Percentiles rank a stretch among this genome's conserved stretches.
Conservation (phyloP, 2,329 filamentous ascomycete species). For the Herpotrichia juniperi region DNA sequence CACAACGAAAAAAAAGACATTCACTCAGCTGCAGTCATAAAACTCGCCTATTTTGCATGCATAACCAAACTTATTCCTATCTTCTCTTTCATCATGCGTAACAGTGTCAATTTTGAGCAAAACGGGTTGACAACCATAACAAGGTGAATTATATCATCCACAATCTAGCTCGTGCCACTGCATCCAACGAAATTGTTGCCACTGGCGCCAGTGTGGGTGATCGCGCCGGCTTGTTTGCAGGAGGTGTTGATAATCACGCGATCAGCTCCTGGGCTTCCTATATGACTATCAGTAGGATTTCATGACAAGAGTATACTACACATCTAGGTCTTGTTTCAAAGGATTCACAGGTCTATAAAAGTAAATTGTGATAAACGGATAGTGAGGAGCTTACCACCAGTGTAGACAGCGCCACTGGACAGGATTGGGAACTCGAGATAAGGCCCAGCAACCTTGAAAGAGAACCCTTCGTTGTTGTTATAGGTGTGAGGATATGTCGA, state of each 20-base stretch:
- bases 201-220: slow-evolving; percentile 73
- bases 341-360: background rate
- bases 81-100: too few species aligned
- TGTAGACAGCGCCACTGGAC: slow-evolving; percentile 55
- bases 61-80: too few species aligned
- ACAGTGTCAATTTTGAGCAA: too few species aligned
- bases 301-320: background rate
- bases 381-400: slow-evolving; percentile 54
- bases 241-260: slow-evolving; percentile 67
- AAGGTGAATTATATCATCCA: too few species aligned
- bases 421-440: slow-evolving; percentile 70
- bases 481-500: slow-evolving; percentile 64
- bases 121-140: too few species aligned
- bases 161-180: slow-evolving; percentile 30
- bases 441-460: slow-evolving; percentile 62
- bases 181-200: slow-evolving; percentile 74
- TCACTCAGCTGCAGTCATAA: too few species aligned
- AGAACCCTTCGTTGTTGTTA: slow-evolving; percentile 68
- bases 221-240: slow-evolving; percentile 65
- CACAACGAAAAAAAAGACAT: too few species aligned
- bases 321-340: background rate
- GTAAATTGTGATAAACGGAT: background rate
- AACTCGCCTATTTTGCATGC: too few species aligned
- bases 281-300: background rate
- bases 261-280: slow-evolving; percentile 69